Evolutionary conservation across 192 early-diverging fungal species (phyloP).

Genomic region (Coemansia sp.): DNA sequence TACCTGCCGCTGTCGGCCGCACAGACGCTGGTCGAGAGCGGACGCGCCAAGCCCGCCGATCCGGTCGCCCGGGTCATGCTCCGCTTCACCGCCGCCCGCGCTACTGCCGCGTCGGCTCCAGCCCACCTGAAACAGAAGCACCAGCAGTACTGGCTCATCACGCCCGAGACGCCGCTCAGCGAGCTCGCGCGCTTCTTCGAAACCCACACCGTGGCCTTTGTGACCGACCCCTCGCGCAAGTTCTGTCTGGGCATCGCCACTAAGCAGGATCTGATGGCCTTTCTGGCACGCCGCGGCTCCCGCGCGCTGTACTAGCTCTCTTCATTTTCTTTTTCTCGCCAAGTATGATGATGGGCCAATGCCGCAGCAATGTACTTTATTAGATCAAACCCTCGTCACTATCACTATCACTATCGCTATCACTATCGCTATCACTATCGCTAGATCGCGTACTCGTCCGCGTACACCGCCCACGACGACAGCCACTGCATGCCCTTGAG

Average conservation of each 20-base stretch:
- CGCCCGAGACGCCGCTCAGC: slow-evolving; percentile 74
- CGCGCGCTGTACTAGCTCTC: not conserved
- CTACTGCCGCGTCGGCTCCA: too few relatives aligned
- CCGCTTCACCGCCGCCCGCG: slow-evolving; percentile 44
- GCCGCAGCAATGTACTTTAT: not conserved
- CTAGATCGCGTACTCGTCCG: slow-evolving; percentile 31
- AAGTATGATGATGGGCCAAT: too few relatives aligned
- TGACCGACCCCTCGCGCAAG: slow-evolving; percentile 76
- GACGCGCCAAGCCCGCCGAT: slow-evolving; percentile 51
- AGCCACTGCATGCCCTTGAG: slow-evolving; percentile 46
- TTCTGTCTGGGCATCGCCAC: slow-evolving; percentile 80
- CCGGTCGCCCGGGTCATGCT: slow-evolving; percentile 67
- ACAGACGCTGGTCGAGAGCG: slow-evolving; percentile 60
- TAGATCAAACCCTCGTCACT: not conserved
- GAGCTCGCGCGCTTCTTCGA: slow-evolving; percentile 85
- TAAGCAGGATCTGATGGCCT: slow-evolving; percentile 73
- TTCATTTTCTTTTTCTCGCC: not conserved
- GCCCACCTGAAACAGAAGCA: not conserved
- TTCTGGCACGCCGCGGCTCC: slow-evolving; percentile 62
- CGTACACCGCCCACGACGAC: slow-evolving; percentile 40
- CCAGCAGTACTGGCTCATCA: slow-evolving; percentile 70
- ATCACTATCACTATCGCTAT: too few relatives aligned
- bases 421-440: not conserved
- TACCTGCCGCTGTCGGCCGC: slow-evolving; percentile 70
- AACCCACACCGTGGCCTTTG: slow-evolving; percentile 75